Base-by-base conservation (phyloP, 1,139 yeast genomes). In the Scheffersomyces stambukii region DNA sequence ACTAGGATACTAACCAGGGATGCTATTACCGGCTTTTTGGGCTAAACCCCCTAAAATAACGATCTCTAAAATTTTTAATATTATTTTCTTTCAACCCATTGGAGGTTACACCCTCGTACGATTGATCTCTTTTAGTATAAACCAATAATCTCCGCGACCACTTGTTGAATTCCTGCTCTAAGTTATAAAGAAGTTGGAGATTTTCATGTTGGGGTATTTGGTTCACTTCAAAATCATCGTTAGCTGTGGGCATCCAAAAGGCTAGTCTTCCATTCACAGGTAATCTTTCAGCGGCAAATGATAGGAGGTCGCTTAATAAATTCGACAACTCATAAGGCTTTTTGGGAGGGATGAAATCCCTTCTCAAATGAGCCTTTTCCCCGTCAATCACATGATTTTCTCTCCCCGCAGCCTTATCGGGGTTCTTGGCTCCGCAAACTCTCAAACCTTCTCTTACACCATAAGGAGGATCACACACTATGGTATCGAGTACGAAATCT, bases 241-340 rank as follows among this genome's bases (percentile, higher is more conserved):
- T 88, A 2, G 96, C 95, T 1, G 95, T 83, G 0, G 99, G 99
- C 94, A 91, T 85, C 99, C 99, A 91, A 52, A 88, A 89, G 14
- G 94, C 85, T 21, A 91, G 63, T 38, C 97, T 62, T 0, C 96
- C 96, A 8, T 73, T 74, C 3, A 77, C 61, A 0, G 82, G 84
- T 33, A 91, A 64, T 45, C 91, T 72, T 7, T 67, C 63, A 2
- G 91, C 76, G 0, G 95, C 74, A 62, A 82, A 91, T 15, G 62
- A 56, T 23, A 91, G 63, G 29, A 93, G 60, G 50, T 89, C 96
- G 42, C 80, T 83, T 25, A 93, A 61, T 42, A 91, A 60, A 25
- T 77, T 65, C 37, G 84, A 83, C 41, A 91, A 67, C 39, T 83
- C 83, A 52, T 86, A 89, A 0, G 96, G 93, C 51, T 85, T 88